Evolutionary conservation across 805 yeast species (phyloP), one percentile per base, ranked within the genome.

Genomic region (Sporopachydermia quercuum): DNA sequence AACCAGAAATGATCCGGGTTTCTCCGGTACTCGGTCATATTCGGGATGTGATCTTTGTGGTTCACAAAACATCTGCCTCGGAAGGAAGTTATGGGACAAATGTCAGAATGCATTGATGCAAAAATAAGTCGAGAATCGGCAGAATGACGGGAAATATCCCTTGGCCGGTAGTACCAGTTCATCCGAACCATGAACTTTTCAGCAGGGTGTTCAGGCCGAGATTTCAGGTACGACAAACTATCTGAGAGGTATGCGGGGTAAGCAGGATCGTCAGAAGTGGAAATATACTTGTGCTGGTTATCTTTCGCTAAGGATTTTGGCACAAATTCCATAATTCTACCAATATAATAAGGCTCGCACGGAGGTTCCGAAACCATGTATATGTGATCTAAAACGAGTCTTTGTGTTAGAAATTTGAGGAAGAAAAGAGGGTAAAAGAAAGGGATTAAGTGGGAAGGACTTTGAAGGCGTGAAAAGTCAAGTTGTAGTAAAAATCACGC

Each of bases 341-440:
- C 97, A 36, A 91, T 71, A 50, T 85, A 83, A 62, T 81, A 91
- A 0, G 97, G 96, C 50, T 85, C 96, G 2, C 94, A 91, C 0
- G 95, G 85, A 1, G 95, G 95, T 55, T 85, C 96, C 45, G 91
- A 75, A 8, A 87, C 68, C 76, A 87, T 75, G 54, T 81, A 86
- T 5, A 86, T 78, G 43, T 66, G 74, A 42, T 86, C 94, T 40
- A n/a, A n/a, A n/a, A n/a, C n/a, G 30, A n/a, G 30, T 23, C 13
- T n/a, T n/a, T 8, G 30, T 23, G 8, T 8, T 8, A 23, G 30
- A 23, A 23, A n/a, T n/a, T n/a, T n/a, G n/a, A n/a, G n/a, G 30
- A 23, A 23, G 30, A 23, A 23, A 23, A 23, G 30, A n/a, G 30
- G n/a, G 30, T 8, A n/a, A n/a, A n/a, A n/a, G n/a, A n/a, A n/a